Evolutionary conservation across 345 rosid species (phyloP), one percentile per base, ranked within the genome.

Genomic region (Lagerstroemia speciosa): DNA sequence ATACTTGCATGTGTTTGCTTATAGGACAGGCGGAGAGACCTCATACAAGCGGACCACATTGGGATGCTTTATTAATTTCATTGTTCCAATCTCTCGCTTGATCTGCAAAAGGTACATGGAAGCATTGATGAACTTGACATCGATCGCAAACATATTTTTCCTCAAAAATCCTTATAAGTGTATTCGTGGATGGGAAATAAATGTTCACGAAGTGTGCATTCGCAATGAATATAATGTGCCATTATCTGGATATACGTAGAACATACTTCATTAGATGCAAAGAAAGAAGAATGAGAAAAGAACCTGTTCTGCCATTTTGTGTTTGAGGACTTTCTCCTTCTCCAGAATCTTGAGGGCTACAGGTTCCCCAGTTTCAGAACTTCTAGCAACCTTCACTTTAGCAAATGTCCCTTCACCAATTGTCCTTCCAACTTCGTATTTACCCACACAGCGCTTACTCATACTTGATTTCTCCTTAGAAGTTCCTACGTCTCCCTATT

Each of bases 251-350:
- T 41, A 20, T 16, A 48, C 3, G 53, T 17, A 48, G 6, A 20
- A 48, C 3, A 48, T 48, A 48, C 53, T 16, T 17, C 10, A 11
- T n/a, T 0, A n/a, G 9, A n/a, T 26, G n/a, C 29, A 53, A 53
- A 8, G 60, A 53, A 10, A 60, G 45, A 67, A n/a, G 15, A 16
- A 71, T 62, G 48, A 0, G 73, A 58, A 67, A 22, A 62, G 46
- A 48, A 93, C 98, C 98, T 89, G 99, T 77, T 89, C 99, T 71
- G 95, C 85, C 93, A 94, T 91, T 83, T 94, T 94, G 77, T 94
- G 88, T 83, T 84, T 91, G 68, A 91, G 96, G 76, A 94, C 97
- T 80, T 91, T 94, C 73, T 91, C 97, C 78, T 89, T 94, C 77
- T 94, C 99, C 34, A 94, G 97, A 68, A 94, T 94, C 88, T 94